phyloP scores from a whole-genome alignment of 345 rosid genomes.

The Eucalyptus sp. region DNA sequence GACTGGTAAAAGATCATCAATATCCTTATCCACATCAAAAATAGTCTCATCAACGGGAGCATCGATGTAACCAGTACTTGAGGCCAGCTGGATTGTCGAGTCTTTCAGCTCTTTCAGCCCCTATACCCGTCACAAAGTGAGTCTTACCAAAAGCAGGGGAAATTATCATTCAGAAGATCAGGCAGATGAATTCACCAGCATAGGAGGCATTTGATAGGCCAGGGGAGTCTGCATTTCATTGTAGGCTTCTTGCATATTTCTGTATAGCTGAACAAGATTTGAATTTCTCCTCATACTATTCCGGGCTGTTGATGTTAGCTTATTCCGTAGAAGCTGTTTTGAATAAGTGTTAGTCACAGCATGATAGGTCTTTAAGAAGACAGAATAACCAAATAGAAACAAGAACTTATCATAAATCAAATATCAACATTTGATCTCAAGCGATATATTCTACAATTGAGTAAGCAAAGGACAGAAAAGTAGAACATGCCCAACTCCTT shows the following conservation, averaged over 20 bases:
- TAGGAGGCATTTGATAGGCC: slow-evolving; percentile 41
- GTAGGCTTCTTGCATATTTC: slow-evolving; percentile 55
- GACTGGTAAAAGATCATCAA: slow-evolving; percentile 78
- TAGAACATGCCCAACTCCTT: neutral
- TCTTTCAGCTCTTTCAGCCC: slow-evolving; percentile 85
- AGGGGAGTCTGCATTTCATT: slow-evolving; percentile 60
- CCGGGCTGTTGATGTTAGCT: slow-evolving; percentile 54
- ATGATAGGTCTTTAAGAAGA: neutral
- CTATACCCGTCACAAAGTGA: slow-evolving; percentile 12
- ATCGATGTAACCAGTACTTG: slow-evolving; percentile 66
- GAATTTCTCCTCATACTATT: slow-evolving; percentile 38
- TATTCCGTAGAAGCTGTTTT: slow-evolving; percentile 51
- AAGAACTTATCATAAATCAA: neutral
- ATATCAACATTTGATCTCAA: neutral
- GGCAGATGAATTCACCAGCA: slow-evolving; percentile 20
- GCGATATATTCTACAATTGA: neutral
- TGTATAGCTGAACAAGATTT: slow-evolving; percentile 46
- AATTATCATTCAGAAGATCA: neutral
- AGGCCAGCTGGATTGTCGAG: slow-evolving; percentile 65
- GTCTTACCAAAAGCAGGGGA: neutral
- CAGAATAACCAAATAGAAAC: neutral
- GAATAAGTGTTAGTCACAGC: neutral
- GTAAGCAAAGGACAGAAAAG: neutral
- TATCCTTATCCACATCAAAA: slow-evolving; percentile 79
- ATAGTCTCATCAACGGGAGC: slow-evolving; percentile 77